phyloP scores from a whole-genome alignment of 768 basidiomycete species.

The Serendipita sp. region DNA sequence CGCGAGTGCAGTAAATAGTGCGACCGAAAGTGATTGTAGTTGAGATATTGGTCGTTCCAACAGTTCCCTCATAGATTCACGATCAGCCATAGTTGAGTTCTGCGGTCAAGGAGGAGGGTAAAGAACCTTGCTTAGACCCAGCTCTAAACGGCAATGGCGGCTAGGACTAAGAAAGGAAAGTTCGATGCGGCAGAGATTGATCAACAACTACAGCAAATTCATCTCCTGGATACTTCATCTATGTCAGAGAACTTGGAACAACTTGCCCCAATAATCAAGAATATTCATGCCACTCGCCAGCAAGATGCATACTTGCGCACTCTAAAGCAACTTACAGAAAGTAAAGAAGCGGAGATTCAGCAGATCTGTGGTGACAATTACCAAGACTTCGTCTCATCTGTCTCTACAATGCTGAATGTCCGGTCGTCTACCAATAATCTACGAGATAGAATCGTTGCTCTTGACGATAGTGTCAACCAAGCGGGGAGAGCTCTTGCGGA shows the following conservation, averaged over 20 bases:
- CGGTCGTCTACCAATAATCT: constrained; percentile 92
- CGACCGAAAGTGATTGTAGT: not conserved
- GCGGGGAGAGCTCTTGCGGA: constrained; percentile 77
- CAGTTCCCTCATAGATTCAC: not conserved
- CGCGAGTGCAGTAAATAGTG: not conserved
- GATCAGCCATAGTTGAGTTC: not conserved
- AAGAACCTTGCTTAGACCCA: not conserved
- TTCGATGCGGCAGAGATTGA: constrained; percentile 77
- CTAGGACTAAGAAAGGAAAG: constrained; percentile 12
- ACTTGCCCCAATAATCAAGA: constrained; percentile 86
- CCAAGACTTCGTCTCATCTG: constrained; percentile 93
- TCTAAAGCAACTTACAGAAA: constrained; percentile 72
- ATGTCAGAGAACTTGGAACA: constrained; percentile 91
- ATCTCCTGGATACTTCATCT: constrained; percentile 72
- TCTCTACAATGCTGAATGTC: constrained; percentile 89
- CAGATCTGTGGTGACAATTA: constrained; percentile 92
- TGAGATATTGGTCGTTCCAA: not conserved
- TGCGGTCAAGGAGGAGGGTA: not conserved
- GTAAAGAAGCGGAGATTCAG: constrained; percentile 94
- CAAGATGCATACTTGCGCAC: constrained; percentile 82
- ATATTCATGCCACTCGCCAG: constrained; percentile 72
- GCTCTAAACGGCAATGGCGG: not conserved
- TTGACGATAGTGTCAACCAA: constrained; percentile 78
- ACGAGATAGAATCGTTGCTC: constrained; percentile 73
- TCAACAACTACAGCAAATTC: constrained; percentile 81